A percentile compares a stretch with the other conserved stretches of the same genome.
These are phyloP conservation scores for Secale cereale DNA, from an alignment of 176 grass and related monocot species.

Conservation along the genomic window DNA sequence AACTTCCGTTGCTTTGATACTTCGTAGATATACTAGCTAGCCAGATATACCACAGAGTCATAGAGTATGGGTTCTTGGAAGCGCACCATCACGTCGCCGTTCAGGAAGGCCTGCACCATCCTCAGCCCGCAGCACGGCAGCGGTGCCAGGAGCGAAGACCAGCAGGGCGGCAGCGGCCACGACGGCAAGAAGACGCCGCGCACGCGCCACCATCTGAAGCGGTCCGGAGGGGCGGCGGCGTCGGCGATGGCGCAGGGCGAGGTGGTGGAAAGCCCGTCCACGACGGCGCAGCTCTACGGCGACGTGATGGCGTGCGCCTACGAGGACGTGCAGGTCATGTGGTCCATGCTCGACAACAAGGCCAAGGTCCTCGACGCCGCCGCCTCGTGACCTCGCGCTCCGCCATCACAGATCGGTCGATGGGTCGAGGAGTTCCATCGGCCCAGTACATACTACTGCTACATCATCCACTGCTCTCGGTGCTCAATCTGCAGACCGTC, in stretches of 20 bases:
- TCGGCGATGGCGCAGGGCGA: slow-evolving; percentile 6
- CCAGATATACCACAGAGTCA: neutral
- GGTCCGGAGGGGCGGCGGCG: neutral
- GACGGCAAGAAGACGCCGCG: slow-evolving; percentile 35
- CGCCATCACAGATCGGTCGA: neutral
- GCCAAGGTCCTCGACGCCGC: slow-evolving; percentile 26
- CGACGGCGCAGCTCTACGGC: slow-evolving; percentile 55
- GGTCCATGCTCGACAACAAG: slow-evolving; percentile 70
- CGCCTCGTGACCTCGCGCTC: slow-evolving; percentile 5
- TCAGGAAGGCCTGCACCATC: slow-evolving; percentile 52
- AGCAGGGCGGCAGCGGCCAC: slow-evolving; percentile 21
- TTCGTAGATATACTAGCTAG: neutral
- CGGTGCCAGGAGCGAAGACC: neutral
- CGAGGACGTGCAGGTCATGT: slow-evolving; percentile 71
- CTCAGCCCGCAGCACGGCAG: slow-evolving; percentile 21
- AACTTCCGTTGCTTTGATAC: neutral
- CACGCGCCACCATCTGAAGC: neutral
- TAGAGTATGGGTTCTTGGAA: slow-evolving; percentile 55
- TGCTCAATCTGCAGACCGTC: neutral
- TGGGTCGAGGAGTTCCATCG: neutral
- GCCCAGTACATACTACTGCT: slow-evolving; percentile 18
- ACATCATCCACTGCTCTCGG: neutral
- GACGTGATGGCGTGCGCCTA: slow-evolving; percentile 71
- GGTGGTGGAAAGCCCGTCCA: neutral
- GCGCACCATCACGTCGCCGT: slow-evolving; percentile 49